phyloP scores from a whole-genome alignment of 2,329 filamentous ascomycete genomes.

The Diaporthe caulivora region DNA sequence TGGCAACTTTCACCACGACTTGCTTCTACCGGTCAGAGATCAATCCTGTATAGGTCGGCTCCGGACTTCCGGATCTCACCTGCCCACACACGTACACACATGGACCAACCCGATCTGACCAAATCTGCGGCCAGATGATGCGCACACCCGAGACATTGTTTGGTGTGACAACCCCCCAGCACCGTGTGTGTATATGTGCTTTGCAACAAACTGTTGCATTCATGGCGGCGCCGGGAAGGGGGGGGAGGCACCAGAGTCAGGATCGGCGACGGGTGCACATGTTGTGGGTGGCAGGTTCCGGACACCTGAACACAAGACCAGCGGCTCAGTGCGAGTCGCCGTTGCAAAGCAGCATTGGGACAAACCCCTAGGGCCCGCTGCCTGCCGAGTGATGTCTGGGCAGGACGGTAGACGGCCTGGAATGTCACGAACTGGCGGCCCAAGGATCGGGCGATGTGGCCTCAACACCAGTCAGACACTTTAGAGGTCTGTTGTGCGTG shows the following conservation, averaged over 20 bases:
- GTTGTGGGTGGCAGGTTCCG: conserved; percentile 23
- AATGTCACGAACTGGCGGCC: neutral
- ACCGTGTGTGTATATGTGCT: neutral
- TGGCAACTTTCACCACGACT: neutral
- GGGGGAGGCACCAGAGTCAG: neutral
- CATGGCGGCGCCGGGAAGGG: neutral
- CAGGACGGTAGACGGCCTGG: neutral
- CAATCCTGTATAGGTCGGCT: conserved; percentile 20
- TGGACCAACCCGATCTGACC: conserved; percentile 24
- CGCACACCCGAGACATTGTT: conserved; percentile 27
- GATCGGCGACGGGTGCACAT: conserved; percentile 14
- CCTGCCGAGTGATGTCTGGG: neutral
- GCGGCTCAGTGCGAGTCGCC: conserved; percentile 13
- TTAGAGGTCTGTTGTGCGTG: neutral
- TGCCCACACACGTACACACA: conserved; percentile 27
- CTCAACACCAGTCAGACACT: no score
- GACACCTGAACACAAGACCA: neutral
- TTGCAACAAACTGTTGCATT: neutral
- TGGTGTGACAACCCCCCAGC: conserved; percentile 16
- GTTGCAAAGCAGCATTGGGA: no score
- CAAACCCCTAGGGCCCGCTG: neutral
- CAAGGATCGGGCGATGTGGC: neutral
- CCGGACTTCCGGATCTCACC: conserved; percentile 31
- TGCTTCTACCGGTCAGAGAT: conserved; percentile 11
- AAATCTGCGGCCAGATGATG: conserved; percentile 31